phyloP scores from a whole-genome alignment of 2,329 filamentous ascomycete genomes.

The Boeremia lycopersici region DNA sequence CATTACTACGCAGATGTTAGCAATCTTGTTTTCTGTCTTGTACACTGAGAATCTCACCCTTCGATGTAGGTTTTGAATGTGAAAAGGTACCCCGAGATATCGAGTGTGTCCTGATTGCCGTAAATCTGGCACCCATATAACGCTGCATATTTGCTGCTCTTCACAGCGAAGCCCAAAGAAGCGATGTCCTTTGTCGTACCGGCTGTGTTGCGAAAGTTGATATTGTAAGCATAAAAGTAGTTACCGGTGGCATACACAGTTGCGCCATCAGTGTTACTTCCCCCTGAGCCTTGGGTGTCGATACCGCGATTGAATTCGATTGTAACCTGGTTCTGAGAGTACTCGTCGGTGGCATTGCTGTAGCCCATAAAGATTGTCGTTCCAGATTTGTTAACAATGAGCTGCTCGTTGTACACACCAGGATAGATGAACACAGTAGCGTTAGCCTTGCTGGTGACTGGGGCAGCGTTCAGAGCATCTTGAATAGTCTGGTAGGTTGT shows the following conservation, averaged over 20 bases:
- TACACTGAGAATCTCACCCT: conserved; percentile 9
- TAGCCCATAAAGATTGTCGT: conserved; percentile 51
- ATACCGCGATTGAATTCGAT: conserved; percentile 45
- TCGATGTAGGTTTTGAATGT: conserved; percentile 50
- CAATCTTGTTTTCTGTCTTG: too few relatives aligned
- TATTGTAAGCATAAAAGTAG: conserved; percentile 49
- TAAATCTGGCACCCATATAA: conserved; percentile 48
- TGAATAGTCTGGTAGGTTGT: conserved; percentile 48
- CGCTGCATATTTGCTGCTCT: conserved; percentile 50
- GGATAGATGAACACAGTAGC: conserved; percentile 51
- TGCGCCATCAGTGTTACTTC: conserved; percentile 47
- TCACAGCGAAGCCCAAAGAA: conserved; percentile 50
- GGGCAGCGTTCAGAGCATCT: conserved; percentile 44
- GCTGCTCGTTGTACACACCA: conserved; percentile 49
- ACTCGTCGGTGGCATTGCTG: conserved; percentile 45
- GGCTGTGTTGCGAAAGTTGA: conserved; percentile 50
- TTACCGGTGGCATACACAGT: conserved; percentile 51
- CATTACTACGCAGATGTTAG: conserved; percentile 22
- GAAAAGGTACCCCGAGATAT: conserved; percentile 49
- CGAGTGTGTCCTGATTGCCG: conserved; percentile 49
- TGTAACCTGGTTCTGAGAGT: conserved; percentile 46
- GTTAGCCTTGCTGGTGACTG: conserved; percentile 44
- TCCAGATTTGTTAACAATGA: conserved; percentile 48
- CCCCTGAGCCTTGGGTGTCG: conserved; percentile 44
- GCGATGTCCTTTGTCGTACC: conserved; percentile 48